Evolutionary conservation across 768 basidiomycete genomes (phyloP).

Genomic region (Boletus tomentosulus): DNA sequence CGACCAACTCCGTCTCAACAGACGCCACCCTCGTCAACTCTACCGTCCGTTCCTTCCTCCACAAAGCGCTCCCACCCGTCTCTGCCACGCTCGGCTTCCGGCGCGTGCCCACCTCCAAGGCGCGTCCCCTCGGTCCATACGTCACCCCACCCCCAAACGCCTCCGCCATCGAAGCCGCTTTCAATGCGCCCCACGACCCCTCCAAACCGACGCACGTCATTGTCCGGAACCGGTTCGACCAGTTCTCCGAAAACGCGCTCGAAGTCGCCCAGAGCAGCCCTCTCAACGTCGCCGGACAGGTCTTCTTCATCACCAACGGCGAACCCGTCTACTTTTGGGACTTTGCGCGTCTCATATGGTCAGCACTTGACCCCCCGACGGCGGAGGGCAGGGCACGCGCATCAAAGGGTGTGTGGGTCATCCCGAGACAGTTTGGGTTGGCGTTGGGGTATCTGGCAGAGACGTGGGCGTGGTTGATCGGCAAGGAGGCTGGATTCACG

Average conservation of each 20-base stretch:
- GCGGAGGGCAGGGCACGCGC: constrained; percentile 41
- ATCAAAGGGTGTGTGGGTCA: constrained; percentile 36
- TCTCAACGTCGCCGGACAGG: constrained; percentile 86
- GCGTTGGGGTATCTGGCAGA: constrained; percentile 70
- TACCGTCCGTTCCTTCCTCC: constrained; percentile 40
- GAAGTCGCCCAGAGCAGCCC: constrained; percentile 49
- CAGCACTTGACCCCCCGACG: constrained; percentile 50
- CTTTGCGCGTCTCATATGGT: constrained; percentile 79
- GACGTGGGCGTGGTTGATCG: constrained; percentile 64
- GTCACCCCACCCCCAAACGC: constrained; percentile 57
- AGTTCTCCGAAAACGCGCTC: constrained; percentile 58
- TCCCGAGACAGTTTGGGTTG: constrained; percentile 66
- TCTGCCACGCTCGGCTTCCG: constrained; percentile 58
- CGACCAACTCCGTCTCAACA: constrained; percentile 8
- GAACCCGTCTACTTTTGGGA: constrained; percentile 98
- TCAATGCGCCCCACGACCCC: constrained; percentile 42
- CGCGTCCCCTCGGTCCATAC: constrained; percentile 82
- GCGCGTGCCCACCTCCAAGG: constrained; percentile 72
- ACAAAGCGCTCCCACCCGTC: constrained; percentile 55
- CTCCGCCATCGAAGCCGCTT: constrained; percentile 52
- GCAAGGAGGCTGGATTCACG: constrained; percentile 84
- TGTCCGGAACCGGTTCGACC: constrained; percentile 78
- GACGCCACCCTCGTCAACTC: constrained; percentile 39
- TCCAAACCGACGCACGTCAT: constrained; percentile 46
- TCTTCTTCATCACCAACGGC: constrained; percentile 95